phyloP scores from a whole-genome alignment of 2,329 filamentous ascomycete genomes.

The Graphilbum sp. region DNA sequence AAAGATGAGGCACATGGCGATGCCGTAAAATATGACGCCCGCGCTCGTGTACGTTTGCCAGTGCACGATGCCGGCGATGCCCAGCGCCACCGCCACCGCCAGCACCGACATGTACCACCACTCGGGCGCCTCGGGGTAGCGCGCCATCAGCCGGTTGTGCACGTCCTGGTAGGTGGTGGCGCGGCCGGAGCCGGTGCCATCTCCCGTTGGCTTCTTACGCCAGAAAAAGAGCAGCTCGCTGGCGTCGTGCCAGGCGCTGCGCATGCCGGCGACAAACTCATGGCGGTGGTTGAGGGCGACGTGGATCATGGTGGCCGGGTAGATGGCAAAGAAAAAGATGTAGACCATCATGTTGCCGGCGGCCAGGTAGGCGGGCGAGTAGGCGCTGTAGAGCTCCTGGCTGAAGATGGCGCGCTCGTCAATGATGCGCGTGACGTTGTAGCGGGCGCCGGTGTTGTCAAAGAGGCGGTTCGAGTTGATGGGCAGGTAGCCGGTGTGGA shows the following conservation, averaged over 20 bases:
- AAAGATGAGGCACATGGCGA: slow-evolving; percentile 32
- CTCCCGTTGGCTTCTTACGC: not conserved
- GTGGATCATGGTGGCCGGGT: slow-evolving; percentile 34
- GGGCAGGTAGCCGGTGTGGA: slow-evolving; percentile 33
- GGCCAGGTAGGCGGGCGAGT: slow-evolving; percentile 34
- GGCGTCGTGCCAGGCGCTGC: not conserved
- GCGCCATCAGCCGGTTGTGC: slow-evolving; percentile 29
- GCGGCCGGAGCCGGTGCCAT: too few relatives aligned
- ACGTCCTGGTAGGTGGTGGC: slow-evolving; percentile 16
- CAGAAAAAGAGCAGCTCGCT: too few relatives aligned
- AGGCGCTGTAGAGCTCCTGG: slow-evolving; percentile 27
- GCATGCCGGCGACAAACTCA: slow-evolving; percentile 2
- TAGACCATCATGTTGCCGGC: slow-evolving; percentile 35
- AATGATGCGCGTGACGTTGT: slow-evolving; percentile 29
- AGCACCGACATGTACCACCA: slow-evolving; percentile 36
- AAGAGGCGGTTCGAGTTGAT: slow-evolving; percentile 35
- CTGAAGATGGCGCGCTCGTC: slow-evolving; percentile 28
- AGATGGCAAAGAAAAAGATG: slow-evolving; percentile 38
- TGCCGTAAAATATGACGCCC: slow-evolving; percentile 32
- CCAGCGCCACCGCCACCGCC: slow-evolving; percentile 25
- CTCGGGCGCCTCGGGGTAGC: slow-evolving; percentile 32
- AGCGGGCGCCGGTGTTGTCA: slow-evolving; percentile 30
- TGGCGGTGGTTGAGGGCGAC: slow-evolving; percentile 24
- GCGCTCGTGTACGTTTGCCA: slow-evolving; percentile 35
- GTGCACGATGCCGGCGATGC: slow-evolving; percentile 27